A percentile compares a stretch with the other conserved stretches of the same genome.
Conservation (phyloP, 2,329 filamentous ascomycete species). For the Talaromyces funiculosus region DNA sequence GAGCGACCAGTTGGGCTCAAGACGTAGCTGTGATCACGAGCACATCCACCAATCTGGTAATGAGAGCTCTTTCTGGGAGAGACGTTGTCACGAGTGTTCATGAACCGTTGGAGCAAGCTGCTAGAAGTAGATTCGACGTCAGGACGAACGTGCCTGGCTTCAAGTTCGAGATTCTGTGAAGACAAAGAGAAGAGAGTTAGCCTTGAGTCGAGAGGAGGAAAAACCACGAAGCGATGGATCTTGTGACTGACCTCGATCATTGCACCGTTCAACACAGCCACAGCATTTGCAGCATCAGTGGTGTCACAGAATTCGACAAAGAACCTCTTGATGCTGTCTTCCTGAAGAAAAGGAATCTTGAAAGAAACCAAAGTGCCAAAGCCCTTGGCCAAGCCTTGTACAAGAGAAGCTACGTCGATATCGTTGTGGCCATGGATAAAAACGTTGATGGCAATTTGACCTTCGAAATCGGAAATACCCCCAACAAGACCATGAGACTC, state of each 20-base stretch:
- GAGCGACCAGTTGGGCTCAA: slow-evolving; percentile 38
- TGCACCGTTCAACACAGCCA: slow-evolving; percentile 31
- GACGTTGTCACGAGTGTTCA: slow-evolving; percentile 3
- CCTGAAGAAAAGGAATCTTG: slow-evolving; percentile 22
- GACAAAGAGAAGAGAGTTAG: background rate
- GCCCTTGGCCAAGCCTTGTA: slow-evolving; percentile 31
- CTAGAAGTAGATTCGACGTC: slow-evolving; percentile 21
- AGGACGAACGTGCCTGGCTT: slow-evolving; percentile 27
- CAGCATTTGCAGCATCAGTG: slow-evolving; percentile 31
- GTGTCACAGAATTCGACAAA: slow-evolving; percentile 38
- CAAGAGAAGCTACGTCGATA: slow-evolving; percentile 45
- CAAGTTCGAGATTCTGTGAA: slow-evolving; percentile 26
- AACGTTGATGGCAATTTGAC: slow-evolving; percentile 51
- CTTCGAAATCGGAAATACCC: slow-evolving; percentile 46
- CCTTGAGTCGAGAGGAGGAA: background rate
- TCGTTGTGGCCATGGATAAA: slow-evolving; percentile 29
- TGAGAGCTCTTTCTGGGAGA: slow-evolving; percentile 3
- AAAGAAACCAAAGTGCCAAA: slow-evolving; percentile 38
- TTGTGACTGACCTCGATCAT: slow-evolving; percentile 27
- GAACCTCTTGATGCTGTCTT: slow-evolving; percentile 30
- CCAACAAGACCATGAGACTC: slow-evolving; percentile 26
- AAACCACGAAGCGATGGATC: background rate
- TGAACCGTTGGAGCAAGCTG: slow-evolving; percentile 6
- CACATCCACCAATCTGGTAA: background rate
- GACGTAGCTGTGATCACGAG: slow-evolving; percentile 10